phyloP scores from a whole-genome alignment of 257 asterid genomes.

The Nicotiana obtusifolia region DNA sequence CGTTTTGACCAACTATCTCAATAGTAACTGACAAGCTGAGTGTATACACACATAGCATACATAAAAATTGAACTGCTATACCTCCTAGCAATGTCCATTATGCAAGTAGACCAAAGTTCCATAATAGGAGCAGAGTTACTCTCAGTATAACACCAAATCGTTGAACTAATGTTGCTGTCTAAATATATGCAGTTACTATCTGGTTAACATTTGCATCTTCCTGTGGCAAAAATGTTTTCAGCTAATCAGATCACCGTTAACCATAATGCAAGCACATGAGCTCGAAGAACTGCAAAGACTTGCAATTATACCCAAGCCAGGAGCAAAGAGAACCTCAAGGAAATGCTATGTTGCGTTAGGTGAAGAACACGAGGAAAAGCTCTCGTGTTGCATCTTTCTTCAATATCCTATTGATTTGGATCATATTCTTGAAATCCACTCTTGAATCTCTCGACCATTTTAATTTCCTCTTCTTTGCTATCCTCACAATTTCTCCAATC shows the following conservation, averaged over 20 bases:
- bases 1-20: background rate
- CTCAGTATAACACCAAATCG: too few relatives aligned
- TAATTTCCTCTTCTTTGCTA: slow-evolving; percentile 70
- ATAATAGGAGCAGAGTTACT: too few relatives aligned
- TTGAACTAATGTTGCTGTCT: background rate
- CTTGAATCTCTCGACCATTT: slow-evolving; percentile 62
- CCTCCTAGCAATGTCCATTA: too few relatives aligned
- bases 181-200: background rate
- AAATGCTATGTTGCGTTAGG: too few relatives aligned
- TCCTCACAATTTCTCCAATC: slow-evolving; percentile 91
- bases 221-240: background rate
- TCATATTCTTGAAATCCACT: slow-evolving; percentile 53
- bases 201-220: background rate
- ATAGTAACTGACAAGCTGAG: background rate
- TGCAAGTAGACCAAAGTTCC: too few relatives aligned
- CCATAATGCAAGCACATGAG: background rate
- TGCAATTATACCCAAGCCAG: background rate
- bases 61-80: background rate
- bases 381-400: slow-evolving; percentile 19
- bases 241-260: background rate
- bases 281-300: background rate
- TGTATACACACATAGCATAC: background rate
- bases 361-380: too few relatives aligned
- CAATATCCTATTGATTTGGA: slow-evolving; percentile 46
- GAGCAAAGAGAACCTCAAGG: too few relatives aligned